Evolutionary conservation across 2,329 filamentous ascomycete species (phyloP).

Genomic region (Apiospora pterosperma): DNA sequence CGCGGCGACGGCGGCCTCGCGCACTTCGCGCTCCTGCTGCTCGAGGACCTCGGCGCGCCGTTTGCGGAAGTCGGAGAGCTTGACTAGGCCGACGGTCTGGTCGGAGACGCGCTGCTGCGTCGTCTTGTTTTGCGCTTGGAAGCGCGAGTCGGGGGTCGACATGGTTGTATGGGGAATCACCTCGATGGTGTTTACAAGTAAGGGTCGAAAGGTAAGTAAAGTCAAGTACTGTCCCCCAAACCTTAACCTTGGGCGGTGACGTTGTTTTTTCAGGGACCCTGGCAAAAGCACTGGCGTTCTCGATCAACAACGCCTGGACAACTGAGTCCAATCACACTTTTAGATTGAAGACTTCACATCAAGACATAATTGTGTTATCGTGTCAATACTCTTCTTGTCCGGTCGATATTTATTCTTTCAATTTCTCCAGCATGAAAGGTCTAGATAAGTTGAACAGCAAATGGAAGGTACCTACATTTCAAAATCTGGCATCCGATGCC

Average conservation of each 20-base stretch:
- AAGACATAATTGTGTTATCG: background rate
- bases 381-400: background rate
- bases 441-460: background rate
- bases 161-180: slow-evolving; percentile 7
- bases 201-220: background rate
- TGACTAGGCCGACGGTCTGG: slow-evolving; percentile 86
- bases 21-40: slow-evolving; percentile 78
- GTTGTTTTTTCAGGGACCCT: slow-evolving; percentile 1
- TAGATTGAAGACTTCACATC: background rate
- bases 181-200: background rate
- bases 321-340: background rate
- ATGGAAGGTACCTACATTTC: background rate
- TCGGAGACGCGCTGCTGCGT: slow-evolving; percentile 80
- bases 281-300: background rate
- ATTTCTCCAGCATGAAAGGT: background rate
- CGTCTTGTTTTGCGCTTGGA: slow-evolving; percentile 71
- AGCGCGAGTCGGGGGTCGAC: slow-evolving; percentile 48
- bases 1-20: slow-evolving; percentile 50
- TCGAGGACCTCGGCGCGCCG: slow-evolving; percentile 92
- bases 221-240: background rate
- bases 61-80: slow-evolving; percentile 92
- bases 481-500: background rate
- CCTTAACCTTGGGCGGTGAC: background rate
- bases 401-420: background rate
- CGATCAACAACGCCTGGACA: background rate